phyloP scores from a whole-genome alignment of 305 asterid genomes.

The Euphrasia arctica region DNA sequence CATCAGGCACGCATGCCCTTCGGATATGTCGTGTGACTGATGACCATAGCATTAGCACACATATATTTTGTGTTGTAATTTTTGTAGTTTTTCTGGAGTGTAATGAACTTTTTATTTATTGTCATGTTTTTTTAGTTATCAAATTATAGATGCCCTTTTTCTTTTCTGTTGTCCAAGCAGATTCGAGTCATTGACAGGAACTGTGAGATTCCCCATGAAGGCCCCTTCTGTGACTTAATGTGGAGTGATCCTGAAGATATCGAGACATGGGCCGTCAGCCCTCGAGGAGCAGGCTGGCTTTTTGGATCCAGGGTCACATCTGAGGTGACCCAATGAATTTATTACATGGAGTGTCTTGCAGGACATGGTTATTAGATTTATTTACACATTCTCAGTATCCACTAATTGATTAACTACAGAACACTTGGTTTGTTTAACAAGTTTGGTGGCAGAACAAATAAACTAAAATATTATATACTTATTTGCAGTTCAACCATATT shows the following conservation, averaged over 20 bases:
- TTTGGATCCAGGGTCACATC: conserved; percentile 97
- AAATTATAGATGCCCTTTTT: conserved; percentile 4
- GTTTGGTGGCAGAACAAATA: background rate
- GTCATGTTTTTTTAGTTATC: conserved; percentile 1
- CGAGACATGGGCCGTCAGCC: conserved; percentile 99
- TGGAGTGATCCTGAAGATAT: conserved; percentile 99
- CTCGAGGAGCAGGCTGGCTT: conserved; percentile 99
- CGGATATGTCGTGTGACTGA: conserved; percentile 10
- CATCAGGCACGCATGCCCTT: conserved; percentile 1
- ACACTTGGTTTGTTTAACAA: background rate
- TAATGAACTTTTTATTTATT: conserved; percentile 1
- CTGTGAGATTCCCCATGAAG: conserved; percentile 99
- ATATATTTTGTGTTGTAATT: background rate
- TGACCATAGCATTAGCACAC: conserved; percentile 11
- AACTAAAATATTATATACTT: conserved; percentile 17
- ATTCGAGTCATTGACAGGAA: conserved; percentile 91
- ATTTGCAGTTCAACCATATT: conserved; percentile 88
- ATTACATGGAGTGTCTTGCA: conserved; percentile 1
- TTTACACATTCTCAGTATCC: background rate
- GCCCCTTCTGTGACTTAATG: conserved; percentile 99
- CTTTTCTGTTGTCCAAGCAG: conserved; percentile 38
- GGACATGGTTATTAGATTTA: conserved; percentile 1
- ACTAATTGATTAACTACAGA: background rate
- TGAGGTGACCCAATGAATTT: conserved; percentile 52
- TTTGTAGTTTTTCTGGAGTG: conserved; percentile 8